Base-by-base conservation (phyloP, 805 yeast genomes). In the Cyberlindnera amylophila region DNA sequence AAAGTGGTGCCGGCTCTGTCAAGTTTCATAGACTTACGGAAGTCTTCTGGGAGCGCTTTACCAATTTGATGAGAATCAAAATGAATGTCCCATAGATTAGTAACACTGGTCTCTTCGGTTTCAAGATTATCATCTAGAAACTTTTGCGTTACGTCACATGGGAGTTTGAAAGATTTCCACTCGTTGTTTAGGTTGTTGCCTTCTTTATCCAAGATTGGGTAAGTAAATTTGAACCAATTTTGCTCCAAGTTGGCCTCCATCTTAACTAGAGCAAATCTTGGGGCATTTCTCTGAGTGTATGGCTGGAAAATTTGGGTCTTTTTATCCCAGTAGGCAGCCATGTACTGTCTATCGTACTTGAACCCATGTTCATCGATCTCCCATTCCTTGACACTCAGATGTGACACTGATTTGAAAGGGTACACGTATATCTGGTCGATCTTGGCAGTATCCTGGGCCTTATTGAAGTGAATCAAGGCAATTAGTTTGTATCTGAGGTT, bases 331-430 rank as follows among this genome's bases (percentile, higher is more conserved):
- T 30, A 48, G 2, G 52, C 56, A 32, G 50, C 32, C 50, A 48
- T 44, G 36, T 41, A 53, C 35, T 53, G 54, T 14, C 58, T 41
- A 31, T 53, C 58, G 37, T 50, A 34, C 39, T 50, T 53, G 32
- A 53, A 43, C 4, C 58, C 58, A 36, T 34, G 36, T 37, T 50
- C 49, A 42, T 52, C 55, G 35, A 53, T 23, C 30, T 46, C 48
- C 58, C 58, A 53, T 16, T 34, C 32, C 3, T 38, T 18, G 2
- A 45, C 51, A 6, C 35, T 32, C 3, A 52, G 13, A 19, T 40
- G 41, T 3, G 51, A 44, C 12, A 43, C 39, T 2, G 54, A 50
- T 30, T 53, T 53, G 21, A 53, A 40, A 4, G 58, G 58, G 27
- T 48, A 50, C 4, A 53, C 46, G 28, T 37, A 36, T 14, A 53